Evolutionary conservation across 1,139 yeast species (phyloP), one percentile per base, ranked within the genome.

Genomic region (Candida buenavistaensis): DNA sequence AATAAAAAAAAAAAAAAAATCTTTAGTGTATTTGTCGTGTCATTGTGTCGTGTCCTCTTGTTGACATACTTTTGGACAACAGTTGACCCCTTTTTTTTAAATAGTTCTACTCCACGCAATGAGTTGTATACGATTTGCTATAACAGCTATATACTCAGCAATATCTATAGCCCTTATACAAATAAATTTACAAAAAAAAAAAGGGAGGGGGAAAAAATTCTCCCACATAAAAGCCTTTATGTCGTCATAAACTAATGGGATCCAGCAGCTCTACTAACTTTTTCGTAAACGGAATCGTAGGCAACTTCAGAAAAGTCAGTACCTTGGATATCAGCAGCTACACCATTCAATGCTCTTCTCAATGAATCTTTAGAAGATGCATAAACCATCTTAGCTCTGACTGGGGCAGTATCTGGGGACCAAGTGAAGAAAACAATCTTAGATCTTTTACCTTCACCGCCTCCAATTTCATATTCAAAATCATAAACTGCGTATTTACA

Each of bases 341-440:
- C 80, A 64, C 99, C 99, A 62, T 86, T 90, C 59, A 92, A 78
- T 32, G 98, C 92, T 70, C 96, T 88, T 77, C 97, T 92, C 59
- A 92, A 79, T 36, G 97, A 95, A 55, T 92, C 98, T 72, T 89
- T 90, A 45, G 97, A 90, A 8, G 97, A 81, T 33, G 99, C 97
- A 72, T 89, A 90, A 44, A 90, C 86, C 98, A 92, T 94, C 83
- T 92, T 92, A 54, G 94, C 65, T 71, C 89, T 85, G 55, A 94
- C 81, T 44, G 95, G 88, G 36, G 97, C 96, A 44, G 95, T 85
- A 62, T 94, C 98, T 55, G 98, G 98, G 45, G 97, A 82, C 99
- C 99, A 92, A 50, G 94, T 84, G 74, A 65, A 85, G 70, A 92
- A 92, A 42, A 90, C 82, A 55, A 92, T 85, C 78, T 92, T 92